Conservation (phyloP, 2,329 filamentous ascomycete genomes). For the Trichoderma oligosporum region DNA sequence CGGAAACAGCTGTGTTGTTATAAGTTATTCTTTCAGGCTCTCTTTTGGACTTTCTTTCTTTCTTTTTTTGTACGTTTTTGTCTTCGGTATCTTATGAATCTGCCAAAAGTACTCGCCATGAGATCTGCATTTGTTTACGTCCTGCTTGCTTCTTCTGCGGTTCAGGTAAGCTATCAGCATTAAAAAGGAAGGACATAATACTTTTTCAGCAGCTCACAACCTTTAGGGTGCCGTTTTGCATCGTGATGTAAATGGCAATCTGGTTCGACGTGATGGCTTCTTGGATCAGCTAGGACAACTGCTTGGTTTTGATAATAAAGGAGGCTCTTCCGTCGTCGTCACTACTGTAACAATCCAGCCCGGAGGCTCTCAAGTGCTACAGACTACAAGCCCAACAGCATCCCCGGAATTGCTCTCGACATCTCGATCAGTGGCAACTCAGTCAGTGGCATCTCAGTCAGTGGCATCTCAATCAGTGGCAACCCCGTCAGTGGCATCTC, state of each 20-base stretch:
- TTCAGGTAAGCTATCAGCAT: slow-evolving; percentile 20
- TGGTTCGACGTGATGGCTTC: slow-evolving; percentile 6
- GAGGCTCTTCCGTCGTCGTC: not conserved
- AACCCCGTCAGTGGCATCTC: too few species aligned
- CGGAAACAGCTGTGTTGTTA: slow-evolving; percentile 30
- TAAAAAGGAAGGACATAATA: not conserved
- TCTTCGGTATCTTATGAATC: not conserved
- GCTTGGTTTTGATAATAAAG: slow-evolving; percentile 5
- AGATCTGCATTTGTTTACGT: slow-evolving; percentile 22
- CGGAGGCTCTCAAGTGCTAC: not conserved
- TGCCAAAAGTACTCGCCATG: slow-evolving; percentile 20
- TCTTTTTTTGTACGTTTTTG: not conserved
- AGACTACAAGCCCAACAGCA: not conserved
- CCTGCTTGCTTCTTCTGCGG: slow-evolving; percentile 22
- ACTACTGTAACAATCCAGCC: slow-evolving; percentile 1
- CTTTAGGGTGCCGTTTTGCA: slow-evolving; percentile 14
- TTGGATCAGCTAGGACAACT: slow-evolving; percentile 20
- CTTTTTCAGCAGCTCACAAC: not conserved
- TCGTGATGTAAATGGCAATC: slow-evolving; percentile 5
- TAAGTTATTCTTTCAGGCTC: slow-evolving; percentile 1
- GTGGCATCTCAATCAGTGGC: too few species aligned
- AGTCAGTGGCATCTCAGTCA: too few species aligned
- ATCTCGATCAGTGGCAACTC: not conserved
- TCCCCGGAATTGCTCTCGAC: not conserved
- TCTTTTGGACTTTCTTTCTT: not conserved